Evolutionary conservation across 225 moss, liverwort and hornwort genomes (phyloP).

Genomic region (Bryum argenteum): DNA sequence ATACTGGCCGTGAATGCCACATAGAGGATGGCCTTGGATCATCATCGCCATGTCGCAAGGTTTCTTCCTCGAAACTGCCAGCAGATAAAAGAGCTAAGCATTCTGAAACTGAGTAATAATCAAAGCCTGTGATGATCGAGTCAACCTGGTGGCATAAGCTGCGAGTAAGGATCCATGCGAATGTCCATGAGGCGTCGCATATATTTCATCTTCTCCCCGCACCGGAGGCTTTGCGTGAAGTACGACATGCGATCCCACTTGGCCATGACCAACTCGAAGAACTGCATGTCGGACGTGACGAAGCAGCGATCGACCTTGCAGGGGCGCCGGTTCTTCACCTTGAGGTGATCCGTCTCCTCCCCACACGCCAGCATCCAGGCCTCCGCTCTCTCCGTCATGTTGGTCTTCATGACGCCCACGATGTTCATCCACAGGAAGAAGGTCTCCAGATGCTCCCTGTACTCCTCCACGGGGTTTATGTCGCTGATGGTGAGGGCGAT

Average conservation of each 20-base stretch:
- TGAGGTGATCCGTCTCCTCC: conserved; percentile 27
- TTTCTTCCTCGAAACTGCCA: conserved; percentile 4
- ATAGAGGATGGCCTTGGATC: conserved; percentile 15
- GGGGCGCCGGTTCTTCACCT: conserved; percentile 24
- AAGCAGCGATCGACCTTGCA: conserved; percentile 39
- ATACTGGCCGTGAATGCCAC: conserved; percentile 22
- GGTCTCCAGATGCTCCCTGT: conserved; percentile 33
- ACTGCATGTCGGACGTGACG: conserved; percentile 26
- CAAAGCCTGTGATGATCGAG: background rate
- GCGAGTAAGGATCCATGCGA: conserved; percentile 29
- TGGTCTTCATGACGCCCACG: conserved; percentile 24
- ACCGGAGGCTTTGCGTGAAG: conserved; percentile 19
- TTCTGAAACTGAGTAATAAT: background rate
- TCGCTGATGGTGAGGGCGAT: conserved; percentile 24
- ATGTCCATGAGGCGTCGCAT: conserved; percentile 38
- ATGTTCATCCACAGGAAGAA: conserved; percentile 33
- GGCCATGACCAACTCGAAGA: conserved; percentile 34
- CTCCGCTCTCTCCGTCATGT: conserved; percentile 34
- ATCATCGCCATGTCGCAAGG: background rate
- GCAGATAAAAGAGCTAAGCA: conserved; percentile 9
- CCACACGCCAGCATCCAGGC: conserved; percentile 42
- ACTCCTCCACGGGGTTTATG: conserved; percentile 15
- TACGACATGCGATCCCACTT: conserved; percentile 30
- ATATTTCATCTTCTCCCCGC: conserved; percentile 41
- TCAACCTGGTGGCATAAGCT: conserved; percentile 10